phyloP scores from a whole-genome alignment of 176 grass and related monocot species.

The Saccharum spontaneum region DNA sequence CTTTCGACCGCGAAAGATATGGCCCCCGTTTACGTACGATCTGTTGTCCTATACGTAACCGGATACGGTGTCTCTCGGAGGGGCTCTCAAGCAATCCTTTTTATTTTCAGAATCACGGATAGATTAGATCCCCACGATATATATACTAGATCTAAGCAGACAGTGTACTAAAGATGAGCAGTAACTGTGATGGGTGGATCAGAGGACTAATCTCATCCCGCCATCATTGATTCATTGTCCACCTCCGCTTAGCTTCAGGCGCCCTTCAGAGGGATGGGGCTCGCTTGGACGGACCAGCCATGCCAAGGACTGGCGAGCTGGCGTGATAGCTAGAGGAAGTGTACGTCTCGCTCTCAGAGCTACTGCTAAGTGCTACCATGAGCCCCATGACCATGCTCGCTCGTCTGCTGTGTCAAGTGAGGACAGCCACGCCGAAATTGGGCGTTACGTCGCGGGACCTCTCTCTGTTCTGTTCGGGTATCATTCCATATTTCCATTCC shows the following conservation, averaged over 20 bases:
- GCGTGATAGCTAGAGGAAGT: background rate
- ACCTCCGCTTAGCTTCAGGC: background rate
- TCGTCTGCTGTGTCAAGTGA: background rate
- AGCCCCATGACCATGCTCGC: background rate
- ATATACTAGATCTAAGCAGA: constrained; percentile 14
- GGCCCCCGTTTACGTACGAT: background rate
- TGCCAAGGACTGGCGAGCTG: background rate
- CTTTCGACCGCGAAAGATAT: background rate
- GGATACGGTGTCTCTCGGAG: constrained; percentile 2
- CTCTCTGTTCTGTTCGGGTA: background rate
- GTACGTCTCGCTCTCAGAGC: background rate
- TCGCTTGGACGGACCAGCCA: background rate
- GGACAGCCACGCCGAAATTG: background rate
- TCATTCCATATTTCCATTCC: background rate
- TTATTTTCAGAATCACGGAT: background rate
- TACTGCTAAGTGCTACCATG: background rate
- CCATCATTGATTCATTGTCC: background rate
- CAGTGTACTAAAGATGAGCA: background rate
- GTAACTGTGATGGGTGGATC: background rate
- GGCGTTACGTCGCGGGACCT: background rate
- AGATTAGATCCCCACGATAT: background rate
- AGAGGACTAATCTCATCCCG: background rate
- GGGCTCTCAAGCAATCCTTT: background rate
- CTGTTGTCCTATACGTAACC: background rate
- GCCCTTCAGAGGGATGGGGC: background rate